Conservation (phyloP, 2,329 filamentous ascomycete species). For the Cryphonectria nitschkei region DNA sequence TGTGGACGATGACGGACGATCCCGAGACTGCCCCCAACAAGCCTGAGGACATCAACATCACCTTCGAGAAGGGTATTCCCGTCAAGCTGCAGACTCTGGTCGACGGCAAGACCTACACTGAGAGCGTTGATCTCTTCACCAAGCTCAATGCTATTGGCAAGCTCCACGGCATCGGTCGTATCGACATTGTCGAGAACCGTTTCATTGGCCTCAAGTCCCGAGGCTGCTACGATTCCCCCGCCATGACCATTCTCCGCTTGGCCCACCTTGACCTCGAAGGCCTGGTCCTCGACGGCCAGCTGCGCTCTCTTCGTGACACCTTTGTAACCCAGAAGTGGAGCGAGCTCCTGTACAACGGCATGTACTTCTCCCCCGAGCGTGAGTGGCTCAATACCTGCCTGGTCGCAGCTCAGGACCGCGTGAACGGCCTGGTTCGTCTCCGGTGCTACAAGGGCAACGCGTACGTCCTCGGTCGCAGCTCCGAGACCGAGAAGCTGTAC, state of each 20-base stretch:
- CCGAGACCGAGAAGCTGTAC: conserved; percentile 55
- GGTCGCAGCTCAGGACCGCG: conserved; percentile 60
- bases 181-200: conserved; percentile 74
- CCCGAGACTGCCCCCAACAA: conserved; percentile 71
- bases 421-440: conserved; percentile 38
- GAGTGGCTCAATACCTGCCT: conserved; percentile 68
- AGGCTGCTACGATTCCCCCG: conserved; percentile 77
- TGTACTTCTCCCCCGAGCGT: conserved; percentile 56
- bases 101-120: conserved; percentile 66
- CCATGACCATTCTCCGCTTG: conserved; percentile 46
- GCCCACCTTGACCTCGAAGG: conserved; percentile 53
- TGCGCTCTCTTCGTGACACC: conserved; percentile 61
- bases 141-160: conserved; percentile 72
- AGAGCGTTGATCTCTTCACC: conserved; percentile 73
- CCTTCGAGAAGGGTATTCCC: conserved; percentile 77
- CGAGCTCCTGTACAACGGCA: conserved; percentile 48
- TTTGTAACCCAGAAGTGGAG: conserved; percentile 58
- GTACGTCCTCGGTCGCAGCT: conserved; percentile 51
- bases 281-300: conserved; percentile 58
- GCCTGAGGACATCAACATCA: conserved; percentile 71
- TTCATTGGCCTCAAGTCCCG: conserved; percentile 73
- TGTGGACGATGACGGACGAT: conserved; percentile 78
- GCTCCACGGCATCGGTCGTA: conserved; percentile 74
- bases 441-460: conserved; percentile 48
- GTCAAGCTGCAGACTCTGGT: conserved; percentile 50